Evolutionary conservation across 2,329 filamentous ascomycete genomes (phyloP), one percentile per base, ranked within the genome.

Genomic region (Fusarium sp.): DNA sequence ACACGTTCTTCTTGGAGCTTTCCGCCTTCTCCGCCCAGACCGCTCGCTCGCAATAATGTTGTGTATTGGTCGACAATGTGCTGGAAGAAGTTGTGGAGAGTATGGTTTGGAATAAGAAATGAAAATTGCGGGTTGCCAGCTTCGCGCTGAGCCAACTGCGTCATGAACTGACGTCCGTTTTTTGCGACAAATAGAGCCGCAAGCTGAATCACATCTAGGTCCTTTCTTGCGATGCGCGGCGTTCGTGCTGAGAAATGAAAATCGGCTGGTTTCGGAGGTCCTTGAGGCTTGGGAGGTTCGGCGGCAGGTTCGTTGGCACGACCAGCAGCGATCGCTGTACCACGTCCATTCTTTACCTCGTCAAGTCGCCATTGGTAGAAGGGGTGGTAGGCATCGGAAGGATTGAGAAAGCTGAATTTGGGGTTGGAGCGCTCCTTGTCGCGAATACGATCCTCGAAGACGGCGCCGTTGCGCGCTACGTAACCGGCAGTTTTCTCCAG

Each of bases 401-500:
- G 84, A 76, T 88, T 90, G 30, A 99, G 83, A 80, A 98, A 99
- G 75, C 91, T 93, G 80, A 98, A 96, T 78, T 97, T 97, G n/a
- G 93, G 88, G 76, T 97, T 96, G 72, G 86, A 86, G 74, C 88
- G 88, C 79, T 97, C 92, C 81, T 96, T 97, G 72, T 94, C 90
- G 76, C 93, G 91, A 72, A 99, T 92, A 73, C 92, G 90, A 75
- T 94, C 91, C 82, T 97, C 92, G 77, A 97, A 94, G 10, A 89
- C 84, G 44, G 85, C 78, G 24, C 89, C 89, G 74, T 90, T 90
- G 69, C 89, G 83, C 71, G 91, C 90, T 62, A 98, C 93, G 79
- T 97, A 98, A 48, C 94, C 94, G 56, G 96, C 95, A 14, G 95
- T 97, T 83, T 97, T 98, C 81, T 98, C 94, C 77, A 99, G 90